Conservation (phyloP, 2,329 filamentous ascomycete genomes). For the Colletotrichum scovillei region DNA sequence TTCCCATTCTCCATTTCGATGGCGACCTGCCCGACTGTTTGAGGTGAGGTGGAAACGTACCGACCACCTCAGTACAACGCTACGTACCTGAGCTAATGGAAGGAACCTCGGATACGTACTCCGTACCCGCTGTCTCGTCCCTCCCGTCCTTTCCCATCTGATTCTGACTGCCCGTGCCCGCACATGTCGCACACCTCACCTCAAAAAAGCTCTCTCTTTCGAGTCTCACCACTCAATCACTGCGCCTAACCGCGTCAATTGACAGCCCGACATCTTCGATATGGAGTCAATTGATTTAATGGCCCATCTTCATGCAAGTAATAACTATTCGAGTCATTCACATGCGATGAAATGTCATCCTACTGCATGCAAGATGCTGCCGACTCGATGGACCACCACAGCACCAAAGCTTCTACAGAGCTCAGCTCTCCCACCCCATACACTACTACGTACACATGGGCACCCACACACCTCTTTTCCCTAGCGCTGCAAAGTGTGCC, state of each 20-base stretch:
- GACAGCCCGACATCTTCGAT: constrained; percentile 6
- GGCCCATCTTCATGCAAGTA: background rate
- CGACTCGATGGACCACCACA: constrained; percentile 8
- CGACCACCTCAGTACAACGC: background rate
- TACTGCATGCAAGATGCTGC: constrained; percentile 6
- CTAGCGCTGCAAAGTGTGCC: background rate
- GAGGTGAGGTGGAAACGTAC: too few species aligned
- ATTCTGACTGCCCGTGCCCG: background rate
- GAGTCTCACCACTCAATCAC: background rate
- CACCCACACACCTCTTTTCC: background rate
- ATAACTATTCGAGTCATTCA: background rate
- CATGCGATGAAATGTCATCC: background rate
- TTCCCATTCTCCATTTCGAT: constrained; percentile 1
- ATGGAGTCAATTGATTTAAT: constrained; percentile 15
- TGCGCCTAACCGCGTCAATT: constrained; percentile 6
- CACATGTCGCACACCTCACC: background rate
- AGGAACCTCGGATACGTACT: background rate
- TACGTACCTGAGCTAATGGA: background rate
- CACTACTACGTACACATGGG: too few species aligned
- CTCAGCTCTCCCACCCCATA: background rate
- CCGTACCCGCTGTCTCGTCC: background rate
- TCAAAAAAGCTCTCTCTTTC: background rate
- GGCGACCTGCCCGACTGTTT: background rate
- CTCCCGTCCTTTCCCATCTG: background rate
- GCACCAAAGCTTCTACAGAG: background rate